phyloP scores from a whole-genome alignment of 179 eudicot species.

The Heliamphora pulchella region DNA sequence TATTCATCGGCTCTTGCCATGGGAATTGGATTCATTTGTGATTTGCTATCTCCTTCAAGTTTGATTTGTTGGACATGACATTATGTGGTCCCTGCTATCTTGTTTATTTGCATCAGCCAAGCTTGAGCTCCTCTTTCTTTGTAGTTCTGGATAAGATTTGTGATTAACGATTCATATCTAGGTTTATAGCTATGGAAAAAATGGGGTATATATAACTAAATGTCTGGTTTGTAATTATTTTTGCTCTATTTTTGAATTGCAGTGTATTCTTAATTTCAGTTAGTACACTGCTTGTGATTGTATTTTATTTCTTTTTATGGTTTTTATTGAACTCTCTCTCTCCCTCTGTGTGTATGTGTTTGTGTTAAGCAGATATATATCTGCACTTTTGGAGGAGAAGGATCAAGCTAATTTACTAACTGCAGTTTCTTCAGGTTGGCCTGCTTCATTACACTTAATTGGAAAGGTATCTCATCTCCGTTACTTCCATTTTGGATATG shows the following conservation, averaged over 20 bases:
- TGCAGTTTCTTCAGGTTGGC: slow-evolving; percentile 85
- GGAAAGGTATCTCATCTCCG: slow-evolving; percentile 64
- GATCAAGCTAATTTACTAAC: slow-evolving; percentile 52
- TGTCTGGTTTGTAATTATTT: neutral
- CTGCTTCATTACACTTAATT: slow-evolving; percentile 88
- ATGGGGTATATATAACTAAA: neutral
- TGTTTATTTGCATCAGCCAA: neutral
- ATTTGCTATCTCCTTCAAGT: neutral
- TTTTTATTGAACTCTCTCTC: neutral
- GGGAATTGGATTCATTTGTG: neutral
- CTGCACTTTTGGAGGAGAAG: slow-evolving; percentile 65
- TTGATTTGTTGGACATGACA: neutral
- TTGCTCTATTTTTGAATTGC: no score
- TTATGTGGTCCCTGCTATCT: neutral
- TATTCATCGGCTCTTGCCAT: neutral
- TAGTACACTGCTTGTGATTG: neutral
- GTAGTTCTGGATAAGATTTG: neutral
- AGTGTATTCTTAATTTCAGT: no score
- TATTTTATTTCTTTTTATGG: neutral
- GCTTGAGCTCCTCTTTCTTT: neutral
- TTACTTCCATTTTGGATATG: neutral
- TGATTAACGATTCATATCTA: neutral
- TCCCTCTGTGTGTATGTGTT: neutral
- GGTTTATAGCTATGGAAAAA: neutral
- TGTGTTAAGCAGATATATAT: slow-evolving; percentile 61